A percentile compares a stretch with the other conserved stretches of the same genome.
Evolutionary conservation across 192 early-diverging fungal species (phyloP).

Genomic region (Backusella mclennaniae): DNA sequence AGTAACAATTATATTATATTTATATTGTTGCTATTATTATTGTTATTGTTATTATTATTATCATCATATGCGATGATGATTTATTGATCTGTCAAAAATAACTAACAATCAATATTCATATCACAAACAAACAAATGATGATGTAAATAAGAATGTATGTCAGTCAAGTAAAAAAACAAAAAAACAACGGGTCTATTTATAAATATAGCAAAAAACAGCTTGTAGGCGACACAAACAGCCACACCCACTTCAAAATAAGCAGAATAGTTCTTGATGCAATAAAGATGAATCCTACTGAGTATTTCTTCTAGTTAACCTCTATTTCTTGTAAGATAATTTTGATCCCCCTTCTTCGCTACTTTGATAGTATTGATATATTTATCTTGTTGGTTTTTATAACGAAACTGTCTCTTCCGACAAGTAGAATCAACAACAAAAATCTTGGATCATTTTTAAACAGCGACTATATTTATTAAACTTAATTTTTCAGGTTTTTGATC

Average conservation of each 20-base stretch:
- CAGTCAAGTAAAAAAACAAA: not conserved
- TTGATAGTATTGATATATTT: not conserved
- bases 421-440: not conserved
- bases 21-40: not conserved
- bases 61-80: not conserved
- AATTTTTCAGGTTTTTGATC: not conserved
- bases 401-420: not conserved
- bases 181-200: not conserved
- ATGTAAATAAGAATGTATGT: not conserved
- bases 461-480: not conserved
- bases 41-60: not conserved
- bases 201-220: not conserved
- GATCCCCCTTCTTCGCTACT: not conserved
- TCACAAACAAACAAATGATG: not conserved
- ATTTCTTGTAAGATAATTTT: not conserved
- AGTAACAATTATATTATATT: not conserved
- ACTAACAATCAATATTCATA: not conserved
- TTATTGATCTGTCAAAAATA: not conserved
- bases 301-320: not conserved
- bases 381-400: not conserved
- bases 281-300: not conserved
- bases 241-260: not conserved
- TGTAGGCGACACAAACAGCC: not conserved
- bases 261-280: not conserved
- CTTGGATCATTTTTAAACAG: not conserved